Evolutionary conservation across 768 basidiomycete genomes (phyloP), one percentile per base, ranked within the genome.

Genomic region (Leccinum subgranulosum): DNA sequence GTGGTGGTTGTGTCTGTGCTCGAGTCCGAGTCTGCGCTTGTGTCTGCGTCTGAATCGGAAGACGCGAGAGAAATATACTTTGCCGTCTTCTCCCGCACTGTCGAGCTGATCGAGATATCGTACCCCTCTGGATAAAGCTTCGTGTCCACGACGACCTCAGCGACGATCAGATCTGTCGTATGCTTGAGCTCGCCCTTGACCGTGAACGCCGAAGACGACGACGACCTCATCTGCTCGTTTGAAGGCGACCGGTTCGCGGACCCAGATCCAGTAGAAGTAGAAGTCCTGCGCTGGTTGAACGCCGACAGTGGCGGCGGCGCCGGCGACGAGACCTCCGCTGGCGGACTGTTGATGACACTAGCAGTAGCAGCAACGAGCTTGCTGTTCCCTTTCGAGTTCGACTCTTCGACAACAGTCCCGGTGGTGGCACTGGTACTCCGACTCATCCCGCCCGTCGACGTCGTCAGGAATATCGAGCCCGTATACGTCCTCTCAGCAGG

Each of bases 61-160:
- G 33, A 33, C 33, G 54, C 69, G 23, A 76, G 69, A 31, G 77
- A 66, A 15, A 85, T 70, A 2, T 66, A 73, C 10, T 41, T 41
- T 43, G 69, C 67, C 17, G 71, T 70, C 10, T 65, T 61, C 57
- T 77, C 75, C 51, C 79, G 75, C 60, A 79, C 69, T 23, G 65
- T 71, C 25, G 84, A 84, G 48, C 66, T 66, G 45, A 85, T 65
- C 3, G 68, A 60, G 27, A 90, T 76, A 27, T 79, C 76, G 60
- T 91, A 93, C n/a, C 91, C 91, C 43, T 81, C 79, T 0, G 87
- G 83, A 73, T 90, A 94, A 57, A 90, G 75, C 69, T 87, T 88
- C 54, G 89, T 85, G 73, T 94, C 92, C 27, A 93, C 79, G 27
- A 93, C 81, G 29, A 94, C 67, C 72, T 96, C 94, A 2, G 83